phyloP scores from a whole-genome alignment of 257 asterid genomes.

The Solanum pimpinellifolium region DNA sequence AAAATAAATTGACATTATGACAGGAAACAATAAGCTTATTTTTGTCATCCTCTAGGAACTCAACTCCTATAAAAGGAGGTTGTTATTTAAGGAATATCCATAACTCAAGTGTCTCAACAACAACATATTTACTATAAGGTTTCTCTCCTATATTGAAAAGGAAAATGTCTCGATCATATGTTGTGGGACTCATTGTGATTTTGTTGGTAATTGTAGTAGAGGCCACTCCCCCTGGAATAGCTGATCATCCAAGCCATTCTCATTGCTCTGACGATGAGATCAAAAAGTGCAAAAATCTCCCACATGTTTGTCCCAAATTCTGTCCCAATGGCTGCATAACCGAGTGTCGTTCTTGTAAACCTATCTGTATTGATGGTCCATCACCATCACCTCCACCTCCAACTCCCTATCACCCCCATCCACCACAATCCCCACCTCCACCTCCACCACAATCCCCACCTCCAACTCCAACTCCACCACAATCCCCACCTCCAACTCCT shows the following conservation, averaged over 20 bases:
- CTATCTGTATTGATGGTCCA: conserved; percentile 17
- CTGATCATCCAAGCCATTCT: conserved; percentile 22
- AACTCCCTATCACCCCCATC: not conserved
- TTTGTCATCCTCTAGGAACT: not conserved
- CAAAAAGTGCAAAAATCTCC: conserved; percentile 39
- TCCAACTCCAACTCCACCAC: no score
- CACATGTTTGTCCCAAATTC: conserved; percentile 49
- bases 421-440: not conserved
- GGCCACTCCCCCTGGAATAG: conserved; percentile 13
- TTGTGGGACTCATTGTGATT: not conserved
- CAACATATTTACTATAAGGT: not conserved
- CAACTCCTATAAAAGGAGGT: not conserved
- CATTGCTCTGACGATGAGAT: conserved; percentile 22
- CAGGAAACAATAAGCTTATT: not conserved
- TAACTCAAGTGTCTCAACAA: not conserved
- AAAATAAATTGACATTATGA: not conserved
- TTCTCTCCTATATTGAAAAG: not conserved
- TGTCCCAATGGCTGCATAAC: conserved; percentile 38
- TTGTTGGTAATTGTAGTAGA: not conserved
- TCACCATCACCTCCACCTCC: not conserved
- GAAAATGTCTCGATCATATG: not conserved
- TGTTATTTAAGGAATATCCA: no score
- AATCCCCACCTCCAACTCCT: not conserved
- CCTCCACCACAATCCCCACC: not conserved
- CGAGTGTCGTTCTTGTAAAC: conserved; percentile 36